These are phyloP conservation scores for Albifimbria verrucaria DNA, from an alignment of 2,329 filamentous ascomycete genomes.

Conservation along the genomic window DNA sequence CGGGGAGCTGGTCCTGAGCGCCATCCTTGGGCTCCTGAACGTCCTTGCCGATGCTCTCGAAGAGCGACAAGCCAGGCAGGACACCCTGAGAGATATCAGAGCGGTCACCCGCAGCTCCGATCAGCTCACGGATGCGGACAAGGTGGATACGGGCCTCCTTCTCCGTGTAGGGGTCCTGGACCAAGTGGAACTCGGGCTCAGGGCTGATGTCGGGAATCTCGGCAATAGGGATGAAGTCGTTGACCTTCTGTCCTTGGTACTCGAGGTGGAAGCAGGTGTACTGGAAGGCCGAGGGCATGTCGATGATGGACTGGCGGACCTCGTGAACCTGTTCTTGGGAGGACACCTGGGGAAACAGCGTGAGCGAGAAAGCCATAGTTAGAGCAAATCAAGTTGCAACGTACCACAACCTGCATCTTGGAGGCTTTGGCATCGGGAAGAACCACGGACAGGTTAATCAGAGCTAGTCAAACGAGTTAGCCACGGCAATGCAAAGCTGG, in stretches of 20 bases:
- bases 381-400: slow-evolving; percentile 22
- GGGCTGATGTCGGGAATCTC: slow-evolving; percentile 78
- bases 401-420: slow-evolving; percentile 82
- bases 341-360: slow-evolving; percentile 59
- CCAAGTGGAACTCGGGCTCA: slow-evolving; percentile 74
- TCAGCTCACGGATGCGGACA: slow-evolving; percentile 84
- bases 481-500: background rate
- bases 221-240: slow-evolving; percentile 89
- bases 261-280: slow-evolving; percentile 99
- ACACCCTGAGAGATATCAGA: slow-evolving; percentile 85
- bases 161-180: slow-evolving; percentile 96
- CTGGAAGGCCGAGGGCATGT: slow-evolving; percentile 87
- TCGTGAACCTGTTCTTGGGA: slow-evolving; percentile 96
- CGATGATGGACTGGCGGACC: slow-evolving; percentile 93
- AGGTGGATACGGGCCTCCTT: slow-evolving; percentile 96
- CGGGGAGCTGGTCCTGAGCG: slow-evolving; percentile 30
- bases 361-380: slow-evolving; percentile 10
- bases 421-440: slow-evolving; percentile 72
- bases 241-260: slow-evolving; percentile 82
- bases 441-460: slow-evolving; percentile 67
- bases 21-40: slow-evolving; percentile 35
- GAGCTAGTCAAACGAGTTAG: slow-evolving; percentile 30
- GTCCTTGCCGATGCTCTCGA: slow-evolving; percentile 67
- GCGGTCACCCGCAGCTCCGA: slow-evolving; percentile 86
- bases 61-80: slow-evolving; percentile 78